Percentiles rank a stretch among this genome's conserved stretches.
Conservation (phyloP, 2,329 filamentous ascomycete species). For the Fusarium sublunatum region DNA sequence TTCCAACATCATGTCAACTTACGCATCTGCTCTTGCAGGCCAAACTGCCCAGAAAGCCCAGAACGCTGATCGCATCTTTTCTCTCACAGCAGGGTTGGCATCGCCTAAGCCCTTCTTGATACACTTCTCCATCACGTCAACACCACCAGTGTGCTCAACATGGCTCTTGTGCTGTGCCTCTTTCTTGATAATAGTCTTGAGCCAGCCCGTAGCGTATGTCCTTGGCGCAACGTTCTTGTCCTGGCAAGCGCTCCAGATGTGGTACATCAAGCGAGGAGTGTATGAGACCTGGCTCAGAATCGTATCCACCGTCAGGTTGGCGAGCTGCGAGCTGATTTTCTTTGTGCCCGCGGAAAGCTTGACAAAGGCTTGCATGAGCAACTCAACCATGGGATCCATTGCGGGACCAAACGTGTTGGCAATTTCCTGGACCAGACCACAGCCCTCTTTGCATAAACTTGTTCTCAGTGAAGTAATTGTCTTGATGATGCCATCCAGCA, state of each 20-base stretch:
- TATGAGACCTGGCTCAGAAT: slow-evolving; percentile 85
- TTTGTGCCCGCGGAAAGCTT: slow-evolving; percentile 92
- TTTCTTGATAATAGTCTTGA: slow-evolving; percentile 83
- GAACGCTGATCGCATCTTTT: slow-evolving; percentile 85
- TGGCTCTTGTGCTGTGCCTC: slow-evolving; percentile 82
- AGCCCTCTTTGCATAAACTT: slow-evolving; percentile 89
- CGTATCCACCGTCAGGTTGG: slow-evolving; percentile 81
- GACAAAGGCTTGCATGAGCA: slow-evolving; percentile 88
- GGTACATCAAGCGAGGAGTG: slow-evolving; percentile 83
- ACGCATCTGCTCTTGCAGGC: slow-evolving; percentile 80
- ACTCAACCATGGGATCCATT: slow-evolving; percentile 89
- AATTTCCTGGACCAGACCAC: slow-evolving; percentile 84
- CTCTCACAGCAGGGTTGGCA: slow-evolving; percentile 88
- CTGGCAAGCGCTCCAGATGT: slow-evolving; percentile 82
- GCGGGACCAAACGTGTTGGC: slow-evolving; percentile 79
- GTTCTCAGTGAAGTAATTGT: slow-evolving; percentile 85
- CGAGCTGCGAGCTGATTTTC: slow-evolving; percentile 88
- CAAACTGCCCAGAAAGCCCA: slow-evolving; percentile 85
- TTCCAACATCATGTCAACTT: slow-evolving; percentile 50
- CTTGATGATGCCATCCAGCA: slow-evolving; percentile 91
- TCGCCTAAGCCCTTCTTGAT: slow-evolving; percentile 90
- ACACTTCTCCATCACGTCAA: slow-evolving; percentile 87
- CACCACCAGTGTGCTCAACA: slow-evolving; percentile 84
- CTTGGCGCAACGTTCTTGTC: slow-evolving; percentile 95
- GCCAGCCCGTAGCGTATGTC: slow-evolving; percentile 81